phyloP scores from a whole-genome alignment of 352 stramenopile species.

The Phytophthora colocasiae region DNA sequence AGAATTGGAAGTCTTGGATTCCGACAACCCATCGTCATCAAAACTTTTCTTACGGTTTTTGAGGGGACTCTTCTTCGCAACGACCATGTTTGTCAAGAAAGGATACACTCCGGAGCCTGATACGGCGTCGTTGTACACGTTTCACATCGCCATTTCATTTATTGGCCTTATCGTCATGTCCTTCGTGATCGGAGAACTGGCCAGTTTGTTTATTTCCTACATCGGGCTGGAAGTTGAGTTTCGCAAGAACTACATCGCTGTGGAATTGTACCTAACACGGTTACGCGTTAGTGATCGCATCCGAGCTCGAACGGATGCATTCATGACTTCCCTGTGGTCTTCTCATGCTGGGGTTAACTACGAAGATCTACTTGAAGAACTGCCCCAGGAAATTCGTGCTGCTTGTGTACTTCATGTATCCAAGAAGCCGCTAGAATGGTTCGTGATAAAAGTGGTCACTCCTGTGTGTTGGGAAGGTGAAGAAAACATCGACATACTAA shows the following conservation, averaged over 20 bases:
- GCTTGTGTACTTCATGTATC: constrained; percentile 61
- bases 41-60: constrained; percentile 41
- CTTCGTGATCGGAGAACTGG: constrained; percentile 61
- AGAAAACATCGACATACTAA: too few species aligned
- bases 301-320: constrained; percentile 45
- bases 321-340: constrained; percentile 64
- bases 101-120: constrained; percentile 46
- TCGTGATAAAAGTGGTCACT: too few species aligned
- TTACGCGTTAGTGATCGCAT: constrained; percentile 50
- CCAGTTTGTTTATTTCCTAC: constrained; percentile 64
- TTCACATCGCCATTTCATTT: constrained; percentile 51
- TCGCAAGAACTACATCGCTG: constrained; percentile 62
- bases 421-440: constrained; percentile 1
- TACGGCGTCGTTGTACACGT: constrained; percentile 33
- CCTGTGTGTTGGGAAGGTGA: too few species aligned
- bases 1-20: constrained; percentile 51
- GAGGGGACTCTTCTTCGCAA: constrained; percentile 53
- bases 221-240: constrained; percentile 73
- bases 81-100: constrained; percentile 53
- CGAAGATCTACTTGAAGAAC: constrained; percentile 58
- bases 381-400: constrained; percentile 54
- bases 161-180: constrained; percentile 51
- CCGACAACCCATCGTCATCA: constrained; percentile 21
- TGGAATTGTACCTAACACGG: constrained; percentile 57
- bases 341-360: constrained; percentile 68